Conservation (phyloP, 139 green algal genomes). For the Chlamydomonas sphaeroides region DNA sequence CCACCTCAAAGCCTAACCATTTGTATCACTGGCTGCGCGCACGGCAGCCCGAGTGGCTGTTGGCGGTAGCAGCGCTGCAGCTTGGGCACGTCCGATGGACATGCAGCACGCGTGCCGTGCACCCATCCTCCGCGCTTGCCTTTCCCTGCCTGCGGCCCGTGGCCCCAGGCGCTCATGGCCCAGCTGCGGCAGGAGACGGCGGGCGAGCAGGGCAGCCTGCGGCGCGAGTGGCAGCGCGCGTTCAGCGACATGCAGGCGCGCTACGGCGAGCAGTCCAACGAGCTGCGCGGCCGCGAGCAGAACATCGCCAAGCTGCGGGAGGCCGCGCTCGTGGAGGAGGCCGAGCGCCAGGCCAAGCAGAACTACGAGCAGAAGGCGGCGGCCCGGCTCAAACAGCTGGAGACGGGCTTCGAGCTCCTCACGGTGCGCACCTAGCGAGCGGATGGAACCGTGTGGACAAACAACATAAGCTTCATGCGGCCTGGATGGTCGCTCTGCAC, state of each 20-base stretch:
- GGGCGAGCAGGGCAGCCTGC: constrained; percentile 30
- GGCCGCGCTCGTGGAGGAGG: constrained; percentile 33
- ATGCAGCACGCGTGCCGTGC: too few species aligned
- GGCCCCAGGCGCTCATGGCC: not conserved
- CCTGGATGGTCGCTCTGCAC: not conserved
- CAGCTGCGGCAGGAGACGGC: constrained; percentile 15
- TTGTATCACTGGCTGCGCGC: too few species aligned
- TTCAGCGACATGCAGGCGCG: constrained; percentile 42
- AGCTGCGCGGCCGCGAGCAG: constrained; percentile 11
- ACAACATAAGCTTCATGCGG: too few species aligned
- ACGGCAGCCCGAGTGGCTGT: too few species aligned
- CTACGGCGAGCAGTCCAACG: constrained; percentile 31
- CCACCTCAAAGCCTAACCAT: too few species aligned
- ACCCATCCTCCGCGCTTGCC: too few species aligned
- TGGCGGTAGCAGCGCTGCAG: too few species aligned
- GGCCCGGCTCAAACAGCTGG: constrained; percentile 6
- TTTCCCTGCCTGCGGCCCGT: not conserved
- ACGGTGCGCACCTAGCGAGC: not conserved
- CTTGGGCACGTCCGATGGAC: too few species aligned
- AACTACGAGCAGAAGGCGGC: constrained; percentile 1
- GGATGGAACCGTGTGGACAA: not conserved
- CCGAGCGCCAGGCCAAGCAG: not conserved
- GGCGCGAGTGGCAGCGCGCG: constrained; percentile 36
- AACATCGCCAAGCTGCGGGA: constrained; percentile 34
- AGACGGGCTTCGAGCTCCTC: constrained; percentile 21